Conservation (phyloP, 2,329 filamentous ascomycete genomes). For the Aspergillus spinulosporus region DNA sequence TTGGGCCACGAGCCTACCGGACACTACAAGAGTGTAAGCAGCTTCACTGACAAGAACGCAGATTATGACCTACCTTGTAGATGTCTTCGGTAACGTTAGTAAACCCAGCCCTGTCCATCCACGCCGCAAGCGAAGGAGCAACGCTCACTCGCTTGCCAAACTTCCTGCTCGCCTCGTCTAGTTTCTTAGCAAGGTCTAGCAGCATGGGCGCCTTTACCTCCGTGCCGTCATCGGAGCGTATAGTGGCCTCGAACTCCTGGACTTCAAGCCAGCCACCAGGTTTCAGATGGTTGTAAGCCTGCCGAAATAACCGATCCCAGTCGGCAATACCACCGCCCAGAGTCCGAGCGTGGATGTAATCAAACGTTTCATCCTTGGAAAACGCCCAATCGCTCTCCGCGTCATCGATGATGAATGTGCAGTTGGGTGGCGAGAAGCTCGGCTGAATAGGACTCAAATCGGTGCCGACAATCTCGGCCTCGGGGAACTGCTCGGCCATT, state of each 20-base stretch:
- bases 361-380: slow-evolving; percentile 38
- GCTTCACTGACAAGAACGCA: background rate
- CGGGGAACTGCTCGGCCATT: slow-evolving; percentile 43
- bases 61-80: slow-evolving; percentile 32
- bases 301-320: slow-evolving; percentile 33
- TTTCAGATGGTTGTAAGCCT: slow-evolving; percentile 35
- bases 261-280: slow-evolving; percentile 41
- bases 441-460: slow-evolving; percentile 41
- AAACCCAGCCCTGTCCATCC: slow-evolving; percentile 37
- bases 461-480: slow-evolving; percentile 39
- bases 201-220: slow-evolving; percentile 26
- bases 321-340: slow-evolving; percentile 41
- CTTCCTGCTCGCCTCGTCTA: slow-evolving; percentile 32
- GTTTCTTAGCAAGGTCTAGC: slow-evolving; percentile 31
- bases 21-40: slow-evolving; percentile 26
- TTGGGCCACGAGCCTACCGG: slow-evolving; percentile 39
- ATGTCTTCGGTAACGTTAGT: slow-evolving; percentile 35
- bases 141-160: slow-evolving; percentile 41
- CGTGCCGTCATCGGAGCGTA: slow-evolving; percentile 37
- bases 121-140: slow-evolving; percentile 29
- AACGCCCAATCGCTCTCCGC: slow-evolving; percentile 44
- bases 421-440: slow-evolving; percentile 50
- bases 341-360: slow-evolving; percentile 42
- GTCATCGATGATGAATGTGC: slow-evolving; percentile 51
- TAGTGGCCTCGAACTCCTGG: slow-evolving; percentile 34